These are phyloP conservation scores for Peronospora destructor DNA, from an alignment of 352 stramenopile genomes.

Conservation along the genomic window DNA sequence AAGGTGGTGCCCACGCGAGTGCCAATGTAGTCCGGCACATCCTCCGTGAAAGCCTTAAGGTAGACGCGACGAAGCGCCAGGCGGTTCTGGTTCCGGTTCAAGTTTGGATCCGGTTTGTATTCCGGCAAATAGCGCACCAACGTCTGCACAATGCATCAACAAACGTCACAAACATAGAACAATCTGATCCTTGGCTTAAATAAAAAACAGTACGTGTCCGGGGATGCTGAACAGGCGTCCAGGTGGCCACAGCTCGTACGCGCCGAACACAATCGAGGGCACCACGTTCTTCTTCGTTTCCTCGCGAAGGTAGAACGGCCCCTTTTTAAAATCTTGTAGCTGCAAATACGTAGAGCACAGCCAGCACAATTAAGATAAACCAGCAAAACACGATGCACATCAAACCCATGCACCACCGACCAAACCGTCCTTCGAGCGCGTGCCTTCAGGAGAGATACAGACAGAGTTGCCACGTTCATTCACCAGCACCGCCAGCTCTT, in stretches of 20 bases:
- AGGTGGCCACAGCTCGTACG: slow-evolving; percentile 76
- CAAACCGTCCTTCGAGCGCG: slow-evolving; percentile 72
- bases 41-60: slow-evolving; percentile 61
- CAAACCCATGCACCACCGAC: slow-evolving; percentile 15
- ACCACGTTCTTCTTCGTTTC: slow-evolving; percentile 81
- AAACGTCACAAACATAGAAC: slow-evolving; percentile 22
- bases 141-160: slow-evolving; percentile 27
- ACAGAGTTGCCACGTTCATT: slow-evolving; percentile 70
- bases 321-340: slow-evolving; percentile 86
- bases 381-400: neutral
- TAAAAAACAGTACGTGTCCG: slow-evolving; percentile 38
- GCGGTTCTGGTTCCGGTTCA: slow-evolving; percentile 79
- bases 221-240: slow-evolving; percentile 65
- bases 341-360: slow-evolving; percentile 13
- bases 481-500: slow-evolving; percentile 57
- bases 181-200: slow-evolving; percentile 5
- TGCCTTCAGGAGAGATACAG: slow-evolving; percentile 79
- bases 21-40: slow-evolving; percentile 65
- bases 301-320: slow-evolving; percentile 77
- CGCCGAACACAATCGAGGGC: slow-evolving; percentile 68
- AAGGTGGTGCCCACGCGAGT: slow-evolving; percentile 41
- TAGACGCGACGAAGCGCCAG: slow-evolving; percentile 74
- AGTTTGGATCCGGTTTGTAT: slow-evolving; percentile 51
- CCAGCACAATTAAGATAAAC: neutral
- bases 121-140: slow-evolving; percentile 71